phyloP scores from a whole-genome alignment of 139 green algal species.

The Chlamydomonas incerta region DNA sequence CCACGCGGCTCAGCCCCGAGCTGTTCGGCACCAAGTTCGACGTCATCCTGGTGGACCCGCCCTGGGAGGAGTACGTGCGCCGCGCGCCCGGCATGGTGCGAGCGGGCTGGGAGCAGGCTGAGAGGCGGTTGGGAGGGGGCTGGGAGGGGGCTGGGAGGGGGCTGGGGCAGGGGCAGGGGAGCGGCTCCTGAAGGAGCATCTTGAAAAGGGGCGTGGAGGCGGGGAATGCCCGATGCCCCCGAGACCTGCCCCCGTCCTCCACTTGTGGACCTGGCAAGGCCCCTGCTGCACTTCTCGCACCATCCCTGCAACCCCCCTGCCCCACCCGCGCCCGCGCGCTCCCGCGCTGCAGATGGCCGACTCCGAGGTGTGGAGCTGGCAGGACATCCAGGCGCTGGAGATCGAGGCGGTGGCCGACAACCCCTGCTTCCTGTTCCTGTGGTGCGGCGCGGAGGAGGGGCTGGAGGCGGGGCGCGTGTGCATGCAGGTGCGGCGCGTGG shows the following conservation, averaged over 20 bases:
- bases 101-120: too few species aligned
- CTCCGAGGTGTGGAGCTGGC: conserved; percentile 73
- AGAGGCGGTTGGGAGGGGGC: too few species aligned
- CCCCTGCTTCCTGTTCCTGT: conserved; percentile 86
- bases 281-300: too few species aligned
- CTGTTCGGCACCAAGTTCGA: conserved; percentile 88
- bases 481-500: conserved; percentile 44
- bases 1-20: conserved; percentile 58
- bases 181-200: too few species aligned
- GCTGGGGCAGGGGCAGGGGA: too few species aligned
- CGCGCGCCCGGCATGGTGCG: conserved; percentile 71
- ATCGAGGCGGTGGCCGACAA: conserved; percentile 80
- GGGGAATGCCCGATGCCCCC: too few species aligned
- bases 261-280: too few species aligned
- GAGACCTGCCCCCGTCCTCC: too few species aligned
- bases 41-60: conserved; percentile 87
- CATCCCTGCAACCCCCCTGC: too few species aligned
- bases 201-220: too few species aligned
- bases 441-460: conserved; percentile 79
- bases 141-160: too few species aligned
- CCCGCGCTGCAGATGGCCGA: conserved; percentile 40
- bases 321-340: too few species aligned
- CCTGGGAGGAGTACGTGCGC: conserved; percentile 88
- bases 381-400: conserved; percentile 80
- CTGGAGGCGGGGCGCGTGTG: conserved; percentile 80